Evolutionary conservation across 1,139 yeast species (phyloP), one percentile per base, ranked within the genome.

Genomic region (Diutina rugosa): DNA sequence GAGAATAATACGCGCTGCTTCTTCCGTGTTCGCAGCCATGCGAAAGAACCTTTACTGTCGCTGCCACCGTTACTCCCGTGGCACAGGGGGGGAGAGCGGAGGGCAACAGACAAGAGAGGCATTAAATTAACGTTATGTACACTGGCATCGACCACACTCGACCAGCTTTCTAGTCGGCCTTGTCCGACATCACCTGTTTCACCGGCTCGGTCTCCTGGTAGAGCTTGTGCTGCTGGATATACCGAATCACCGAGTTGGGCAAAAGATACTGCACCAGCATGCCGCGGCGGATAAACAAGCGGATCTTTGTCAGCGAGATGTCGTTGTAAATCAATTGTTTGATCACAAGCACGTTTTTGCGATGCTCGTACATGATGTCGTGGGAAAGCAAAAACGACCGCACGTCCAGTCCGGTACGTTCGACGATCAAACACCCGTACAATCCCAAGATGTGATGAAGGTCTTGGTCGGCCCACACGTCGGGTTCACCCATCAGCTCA

Each of bases 401-500:
- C 54, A 95, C 99, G 70, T 93, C 99, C 9, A 95, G 80, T 6
- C 99, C 99, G 0, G 99, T 91, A 64, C 99, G 79, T 74, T 93
- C 99, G 26, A 93, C 97, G 57, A 95, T 93, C 61, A 93, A 74
- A 71, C 99, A 93, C 1, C 99, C 99, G 68, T 93, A 93, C 61
- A 88, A 84, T 35, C 99, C 99, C 61, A 93, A 77, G 56, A 93
- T 95, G 69, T 93, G 99, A 67, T 91, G 96, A 64, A 93, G 77
- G 70, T 93, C 99, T 59, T 81, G 87, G 67, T 91, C 98, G 0
- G 96, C 97, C 99, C 99, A 93, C 46, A 93, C 99, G 65, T 91
- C 95, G 38, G 98, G 98, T 69, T 93, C 99, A n/a, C 99, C 99
- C 98, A 95, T 93, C 55, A 95, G 85, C 70, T 93, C 99, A 58